Percentiles rank a stretch among this genome's conserved stretches.
phyloP scores from a whole-genome alignment of 148 eudicot species.

The Cornus kousa region DNA sequence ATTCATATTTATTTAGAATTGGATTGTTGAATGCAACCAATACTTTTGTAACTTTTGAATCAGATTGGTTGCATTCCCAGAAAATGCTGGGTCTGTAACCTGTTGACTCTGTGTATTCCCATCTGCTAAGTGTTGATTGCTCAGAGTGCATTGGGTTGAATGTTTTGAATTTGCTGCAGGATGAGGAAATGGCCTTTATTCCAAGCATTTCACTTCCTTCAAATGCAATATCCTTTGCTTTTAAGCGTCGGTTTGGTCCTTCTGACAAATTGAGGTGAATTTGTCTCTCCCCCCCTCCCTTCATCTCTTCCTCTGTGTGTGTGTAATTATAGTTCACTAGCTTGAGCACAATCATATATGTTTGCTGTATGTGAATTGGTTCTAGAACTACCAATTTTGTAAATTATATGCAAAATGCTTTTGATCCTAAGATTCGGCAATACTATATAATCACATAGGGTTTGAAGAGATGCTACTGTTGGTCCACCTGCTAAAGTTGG shows the following conservation, averaged over 20 bases:
- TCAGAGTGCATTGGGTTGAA: not conserved
- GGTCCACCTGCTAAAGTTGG: not conserved
- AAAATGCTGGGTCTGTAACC: not conserved
- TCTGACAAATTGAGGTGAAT: constrained; percentile 90
- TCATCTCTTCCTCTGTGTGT: constrained; percentile 18
- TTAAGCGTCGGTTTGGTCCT: constrained; percentile 82
- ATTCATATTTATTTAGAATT: not conserved
- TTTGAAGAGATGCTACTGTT: not conserved
- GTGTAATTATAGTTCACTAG: not conserved
- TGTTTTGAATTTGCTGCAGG: constrained; percentile 32
- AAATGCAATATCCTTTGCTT: constrained; percentile 77
- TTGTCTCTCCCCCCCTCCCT: constrained; percentile 20
- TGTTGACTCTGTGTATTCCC: not conserved
- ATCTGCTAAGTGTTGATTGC: not conserved
- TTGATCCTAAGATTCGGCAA: not conserved
- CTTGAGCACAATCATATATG: not conserved
- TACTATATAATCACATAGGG: not conserved
- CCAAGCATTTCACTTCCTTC: constrained; percentile 86
- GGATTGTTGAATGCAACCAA: not conserved
- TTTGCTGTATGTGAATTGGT: not conserved
- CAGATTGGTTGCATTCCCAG: not conserved
- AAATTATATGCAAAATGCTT: not conserved
- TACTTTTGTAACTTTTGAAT: no score
- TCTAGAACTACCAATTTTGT: not conserved
- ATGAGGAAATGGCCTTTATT: constrained; percentile 75